Base-by-base conservation (phyloP, 192 early-diverging fungal genomes). In the Gonapodya sp. region DNA sequence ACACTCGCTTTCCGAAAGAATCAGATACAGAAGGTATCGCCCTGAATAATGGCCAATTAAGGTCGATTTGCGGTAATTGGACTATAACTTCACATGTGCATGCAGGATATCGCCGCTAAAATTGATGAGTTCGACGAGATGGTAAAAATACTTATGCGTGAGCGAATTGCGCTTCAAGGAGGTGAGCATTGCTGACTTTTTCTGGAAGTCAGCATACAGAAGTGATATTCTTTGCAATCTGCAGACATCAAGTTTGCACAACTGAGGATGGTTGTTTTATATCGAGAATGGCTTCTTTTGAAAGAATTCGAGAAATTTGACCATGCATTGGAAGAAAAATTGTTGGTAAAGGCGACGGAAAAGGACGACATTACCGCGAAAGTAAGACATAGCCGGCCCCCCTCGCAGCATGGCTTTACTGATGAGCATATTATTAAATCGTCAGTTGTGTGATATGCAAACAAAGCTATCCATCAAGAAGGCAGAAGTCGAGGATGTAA, bases 241-340 rank as follows among this genome's bases (percentile, higher is more conserved):
- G 34, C 75, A 90, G 91, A 92, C 80, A 37, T 91, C 35, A 91
- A 92, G 80, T 87, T 84, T 0, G 90, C 87, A 1, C 88, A 92
- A 36, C 90, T 92, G 72, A 88, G 89, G 80, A 82, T 92, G 1
- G 82, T 90, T n/a, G 80, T 92, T 1, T 86, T 92, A 0, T 91
- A 88, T 82, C 73, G 83, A 34, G 91, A 92, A 86, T 92, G 91
- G 91, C 83, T 86, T 1, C 82, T 92, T 31, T 82, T 92, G 31
- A 92, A 92, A 83, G 91, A 92, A 79, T 92, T 92, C 83, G 89
- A 92, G 82, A 90, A 92, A 83, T 83, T 86, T 73, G 91, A 92
- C 83, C 87, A 87, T 33, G 36, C 31, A 0, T 79, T 92, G 24
- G 88, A 86, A 0, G 87, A 92, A 24, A 92, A 92, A 78, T 83